Evolutionary conservation across 2,329 filamentous ascomycete species (phyloP).

Genomic region (Nemania diffusa): DNA sequence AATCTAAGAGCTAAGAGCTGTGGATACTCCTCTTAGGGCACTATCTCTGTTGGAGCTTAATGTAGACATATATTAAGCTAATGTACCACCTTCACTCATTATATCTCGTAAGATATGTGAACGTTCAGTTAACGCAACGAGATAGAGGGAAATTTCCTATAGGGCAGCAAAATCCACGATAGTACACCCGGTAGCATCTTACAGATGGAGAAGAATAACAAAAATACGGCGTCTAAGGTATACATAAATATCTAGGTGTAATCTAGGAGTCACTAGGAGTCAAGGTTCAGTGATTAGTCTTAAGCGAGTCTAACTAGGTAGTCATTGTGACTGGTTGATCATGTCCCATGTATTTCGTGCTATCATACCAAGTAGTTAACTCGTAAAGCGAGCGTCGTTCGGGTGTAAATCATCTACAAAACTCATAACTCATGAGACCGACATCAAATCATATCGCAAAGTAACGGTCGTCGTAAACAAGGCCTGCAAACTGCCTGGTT

Average conservation of each 20-base stretch:
- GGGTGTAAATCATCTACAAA: neutral
- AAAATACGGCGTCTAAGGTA: constrained; percentile 35
- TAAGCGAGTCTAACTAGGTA: neutral
- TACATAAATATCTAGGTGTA: constrained; percentile 33
- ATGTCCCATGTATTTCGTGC: neutral
- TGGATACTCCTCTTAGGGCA: no score
- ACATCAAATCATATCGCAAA: neutral
- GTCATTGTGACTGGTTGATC: neutral
- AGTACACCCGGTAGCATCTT: no score
- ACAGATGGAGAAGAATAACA: no score
- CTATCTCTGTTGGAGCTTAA: no score
- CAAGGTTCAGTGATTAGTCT: constrained; percentile 10
- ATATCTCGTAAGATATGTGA: no score
- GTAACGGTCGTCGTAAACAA: neutral
- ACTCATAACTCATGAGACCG: neutral
- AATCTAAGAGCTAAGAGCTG: no score
- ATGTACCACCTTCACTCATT: no score
- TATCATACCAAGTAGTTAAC: neutral
- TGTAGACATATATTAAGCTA: no score
- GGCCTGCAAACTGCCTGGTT: neutral
- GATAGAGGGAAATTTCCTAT: no score
- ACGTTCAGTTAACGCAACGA: no score
- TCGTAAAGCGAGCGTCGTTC: neutral
- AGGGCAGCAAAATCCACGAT: no score
- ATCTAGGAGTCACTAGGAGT: constrained; percentile 42